A percentile compares a stretch with the other conserved stretches of the same genome.
Evolutionary conservation across 2,329 filamentous ascomycete species (phyloP).

Genomic region (Cercospora sp.): DNA sequence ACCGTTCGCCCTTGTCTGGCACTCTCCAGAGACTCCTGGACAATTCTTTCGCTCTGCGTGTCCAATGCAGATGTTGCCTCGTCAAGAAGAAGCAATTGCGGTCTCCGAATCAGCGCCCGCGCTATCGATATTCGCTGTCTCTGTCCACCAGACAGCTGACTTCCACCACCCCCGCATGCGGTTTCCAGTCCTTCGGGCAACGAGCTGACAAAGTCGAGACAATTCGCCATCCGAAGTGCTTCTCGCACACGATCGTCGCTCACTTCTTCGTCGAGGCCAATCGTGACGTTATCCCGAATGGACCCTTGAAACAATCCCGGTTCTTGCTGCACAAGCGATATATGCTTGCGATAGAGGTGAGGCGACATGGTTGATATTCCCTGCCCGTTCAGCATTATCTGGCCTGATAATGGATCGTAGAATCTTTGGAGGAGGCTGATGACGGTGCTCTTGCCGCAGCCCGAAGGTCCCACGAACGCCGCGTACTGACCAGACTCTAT

Average conservation of each 20-base stretch:
- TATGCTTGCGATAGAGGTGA: conserved; percentile 42
- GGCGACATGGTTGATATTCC: conserved; percentile 53
- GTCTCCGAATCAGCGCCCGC: conserved; percentile 55
- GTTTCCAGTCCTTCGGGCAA: conserved; percentile 55
- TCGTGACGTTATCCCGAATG: conserved; percentile 43
- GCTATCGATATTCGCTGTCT: conserved; percentile 58
- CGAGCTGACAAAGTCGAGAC: conserved; percentile 54
- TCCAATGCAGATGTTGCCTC: conserved; percentile 63
- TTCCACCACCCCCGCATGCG: conserved; percentile 50
- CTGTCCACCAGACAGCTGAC: conserved; percentile 56
- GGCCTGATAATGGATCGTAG: conserved; percentile 46
- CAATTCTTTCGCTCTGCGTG: conserved; percentile 63
- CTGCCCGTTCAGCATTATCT: conserved; percentile 53
- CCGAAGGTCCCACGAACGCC: conserved; percentile 52
- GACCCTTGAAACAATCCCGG: conserved; percentile 50
- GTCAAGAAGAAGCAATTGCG: conserved; percentile 57
- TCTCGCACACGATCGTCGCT: conserved; percentile 47
- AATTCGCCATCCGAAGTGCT: conserved; percentile 54
- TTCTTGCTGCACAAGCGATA: conserved; percentile 51
- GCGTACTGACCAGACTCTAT: conserved; percentile 43
- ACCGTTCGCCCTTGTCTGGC: conserved; percentile 44
- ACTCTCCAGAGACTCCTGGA: conserved; percentile 66
- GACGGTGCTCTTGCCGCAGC: conserved; percentile 51
- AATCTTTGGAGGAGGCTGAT: conserved; percentile 51
- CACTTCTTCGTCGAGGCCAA: conserved; percentile 38